phyloP scores from a whole-genome alignment of 2,329 filamentous ascomycete genomes.

The Colletotrichum agaves region DNA sequence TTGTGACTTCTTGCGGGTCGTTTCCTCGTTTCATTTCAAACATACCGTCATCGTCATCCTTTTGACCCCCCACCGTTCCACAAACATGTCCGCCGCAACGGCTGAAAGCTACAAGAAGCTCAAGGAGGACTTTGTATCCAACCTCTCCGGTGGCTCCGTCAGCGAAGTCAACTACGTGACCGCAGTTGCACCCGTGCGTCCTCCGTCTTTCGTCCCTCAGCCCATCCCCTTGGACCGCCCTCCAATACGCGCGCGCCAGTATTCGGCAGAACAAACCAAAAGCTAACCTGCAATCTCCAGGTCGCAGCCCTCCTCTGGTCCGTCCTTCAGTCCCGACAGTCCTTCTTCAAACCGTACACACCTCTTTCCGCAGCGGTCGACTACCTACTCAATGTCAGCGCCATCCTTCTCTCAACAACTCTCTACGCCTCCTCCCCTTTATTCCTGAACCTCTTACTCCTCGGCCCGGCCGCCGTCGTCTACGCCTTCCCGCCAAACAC shows the following conservation, averaged over 20 bases:
- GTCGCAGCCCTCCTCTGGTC: slow-evolving; percentile 88
- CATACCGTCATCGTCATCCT: not conserved
- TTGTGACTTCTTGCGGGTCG: not conserved
- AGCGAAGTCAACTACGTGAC: slow-evolving; percentile 89
- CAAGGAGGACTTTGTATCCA: slow-evolving; percentile 96
- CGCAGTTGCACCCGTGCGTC: slow-evolving; percentile 82
- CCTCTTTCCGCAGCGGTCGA: slow-evolving; percentile 77
- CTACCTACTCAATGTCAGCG: slow-evolving; percentile 86
- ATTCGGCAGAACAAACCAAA: slow-evolving; percentile 25
- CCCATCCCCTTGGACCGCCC: not conserved
- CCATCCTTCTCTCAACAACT: slow-evolving; percentile 85
- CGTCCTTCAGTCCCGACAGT: slow-evolving; percentile 82
- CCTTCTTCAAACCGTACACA: slow-evolving; percentile 83
- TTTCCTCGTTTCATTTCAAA: not conserved
- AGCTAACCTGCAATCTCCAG: slow-evolving; percentile 58
- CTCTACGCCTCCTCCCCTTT: slow-evolving; percentile 81
- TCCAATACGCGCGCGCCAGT: slow-evolving; percentile 17
- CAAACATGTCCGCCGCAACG: slow-evolving; percentile 49
- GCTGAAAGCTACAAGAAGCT: slow-evolving; percentile 81
- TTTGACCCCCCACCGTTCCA: not conserved
- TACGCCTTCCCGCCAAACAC: slow-evolving; percentile 61
- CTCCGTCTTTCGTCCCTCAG: slow-evolving; percentile 10
- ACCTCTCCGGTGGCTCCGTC: slow-evolving; percentile 84
- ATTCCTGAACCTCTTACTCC: slow-evolving; percentile 78
- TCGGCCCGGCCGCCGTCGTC: slow-evolving; percentile 76